These are phyloP conservation scores for Saccharomycopsis malanga DNA, from an alignment of 805 yeast genomes.

Conservation along the genomic window DNA sequence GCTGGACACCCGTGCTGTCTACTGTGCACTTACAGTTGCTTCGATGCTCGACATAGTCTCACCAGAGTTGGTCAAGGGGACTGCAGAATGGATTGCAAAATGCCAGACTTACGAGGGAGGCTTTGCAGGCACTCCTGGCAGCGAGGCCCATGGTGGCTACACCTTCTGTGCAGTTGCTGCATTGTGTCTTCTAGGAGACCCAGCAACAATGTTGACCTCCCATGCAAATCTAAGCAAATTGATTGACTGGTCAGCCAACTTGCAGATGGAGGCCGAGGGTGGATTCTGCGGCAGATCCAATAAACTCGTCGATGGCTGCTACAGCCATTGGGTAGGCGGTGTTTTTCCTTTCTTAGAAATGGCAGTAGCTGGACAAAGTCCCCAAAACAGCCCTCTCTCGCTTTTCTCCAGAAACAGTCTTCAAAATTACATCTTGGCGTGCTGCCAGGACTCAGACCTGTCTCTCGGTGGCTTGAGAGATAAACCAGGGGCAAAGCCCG, in stretches of 20 bases:
- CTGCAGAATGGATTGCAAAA: constrained; percentile 49
- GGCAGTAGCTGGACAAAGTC: constrained; percentile 28
- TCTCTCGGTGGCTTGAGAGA: constrained; percentile 72
- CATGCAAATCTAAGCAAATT: constrained; percentile 43
- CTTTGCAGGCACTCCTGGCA: constrained; percentile 73
- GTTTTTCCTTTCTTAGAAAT: constrained; percentile 56
- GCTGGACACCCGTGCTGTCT: constrained; percentile 74
- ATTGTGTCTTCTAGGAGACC: constrained; percentile 40
- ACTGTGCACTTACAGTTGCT: constrained; percentile 76
- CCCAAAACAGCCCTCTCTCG: too few relatives aligned
- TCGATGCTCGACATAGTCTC: constrained; percentile 57
- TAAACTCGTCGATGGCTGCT: constrained; percentile 93
- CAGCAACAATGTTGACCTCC: constrained; percentile 29
- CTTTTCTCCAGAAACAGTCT: constrained; percentile 51
- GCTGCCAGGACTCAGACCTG: constrained; percentile 59
- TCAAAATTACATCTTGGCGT: constrained; percentile 58
- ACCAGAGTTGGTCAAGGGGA: constrained; percentile 46
- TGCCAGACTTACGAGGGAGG: constrained; percentile 97
- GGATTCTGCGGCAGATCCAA: constrained; percentile 89
- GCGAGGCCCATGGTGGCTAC: constrained; percentile 97
- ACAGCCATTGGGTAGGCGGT: constrained; percentile 93
- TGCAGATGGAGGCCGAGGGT: constrained; percentile 73
- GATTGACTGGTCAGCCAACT: constrained; percentile 57
- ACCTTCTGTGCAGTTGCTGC: constrained; percentile 82
- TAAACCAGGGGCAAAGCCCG: constrained; percentile 77